Evolutionary conservation across 148 eudicot genomes (phyloP).

Genomic region (Amaranthus cruentus): DNA sequence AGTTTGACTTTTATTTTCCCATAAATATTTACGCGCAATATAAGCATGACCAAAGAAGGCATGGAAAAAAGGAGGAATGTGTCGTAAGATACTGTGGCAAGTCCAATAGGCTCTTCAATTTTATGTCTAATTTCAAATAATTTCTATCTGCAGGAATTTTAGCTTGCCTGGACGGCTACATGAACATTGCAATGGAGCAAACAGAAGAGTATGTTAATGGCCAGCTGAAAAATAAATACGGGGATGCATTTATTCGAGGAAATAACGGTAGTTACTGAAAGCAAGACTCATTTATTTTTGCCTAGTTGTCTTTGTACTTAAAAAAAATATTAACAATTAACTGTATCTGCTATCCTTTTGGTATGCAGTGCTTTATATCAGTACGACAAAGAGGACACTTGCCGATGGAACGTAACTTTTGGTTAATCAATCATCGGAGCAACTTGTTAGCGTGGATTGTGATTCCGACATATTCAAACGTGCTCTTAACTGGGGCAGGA

Average conservation of each 20-base stretch:
- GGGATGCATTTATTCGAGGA: conserved; percentile 95
- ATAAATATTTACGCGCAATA: too few relatives aligned
- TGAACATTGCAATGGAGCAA: conserved; percentile 99
- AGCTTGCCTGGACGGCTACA: conserved; percentile 96
- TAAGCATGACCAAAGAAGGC: too few relatives aligned
- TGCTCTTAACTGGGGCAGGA: neutral
- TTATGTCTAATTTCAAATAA: neutral
- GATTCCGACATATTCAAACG: neutral
- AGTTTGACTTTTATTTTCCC: too few relatives aligned
- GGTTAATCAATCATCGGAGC: neutral
- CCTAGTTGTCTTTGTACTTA: neutral
- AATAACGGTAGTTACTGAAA: conserved; percentile 59
- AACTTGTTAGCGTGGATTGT: neutral
- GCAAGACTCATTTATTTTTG: neutral
- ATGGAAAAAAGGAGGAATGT: too few relatives aligned
- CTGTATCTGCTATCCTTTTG: neutral
- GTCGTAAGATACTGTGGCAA: neutral
- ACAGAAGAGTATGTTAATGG: conserved; percentile 98
- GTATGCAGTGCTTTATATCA: conserved; percentile 86
- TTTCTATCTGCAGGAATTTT: conserved; percentile 57
- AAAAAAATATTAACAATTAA: neutral
- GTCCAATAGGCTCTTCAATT: neutral
- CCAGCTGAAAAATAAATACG: conserved; percentile 89
- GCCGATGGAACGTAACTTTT: conserved; percentile 68
- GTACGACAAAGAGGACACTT: conserved; percentile 77